phyloP scores from a whole-genome alignment of 768 basidiomycete genomes.

The Pleurotus eryngii region DNA sequence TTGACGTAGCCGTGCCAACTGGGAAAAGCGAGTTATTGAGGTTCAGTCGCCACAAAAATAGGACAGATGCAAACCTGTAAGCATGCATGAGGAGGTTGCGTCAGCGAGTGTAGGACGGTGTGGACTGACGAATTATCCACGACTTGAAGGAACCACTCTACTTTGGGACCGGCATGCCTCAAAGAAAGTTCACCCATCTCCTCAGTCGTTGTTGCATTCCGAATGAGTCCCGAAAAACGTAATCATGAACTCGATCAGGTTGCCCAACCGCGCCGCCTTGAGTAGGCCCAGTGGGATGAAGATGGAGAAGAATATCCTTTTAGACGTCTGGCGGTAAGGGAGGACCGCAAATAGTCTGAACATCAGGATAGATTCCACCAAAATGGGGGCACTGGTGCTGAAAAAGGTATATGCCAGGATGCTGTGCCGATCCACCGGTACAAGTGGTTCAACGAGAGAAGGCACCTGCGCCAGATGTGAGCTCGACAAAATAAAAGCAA shows the following conservation, averaged over 20 bases:
- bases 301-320: constrained; percentile 9
- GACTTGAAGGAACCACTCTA: constrained; percentile 19
- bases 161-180: constrained; percentile 9
- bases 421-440: not conserved
- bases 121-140: constrained; percentile 15
- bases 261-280: constrained; percentile 16
- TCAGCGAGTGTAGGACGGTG: not conserved
- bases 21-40: not conserved
- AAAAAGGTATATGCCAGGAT: constrained; percentile 9
- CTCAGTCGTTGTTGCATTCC: not conserved
- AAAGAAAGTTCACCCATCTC: not conserved
- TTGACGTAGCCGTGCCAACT: not conserved
- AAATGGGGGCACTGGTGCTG: constrained; percentile 10
- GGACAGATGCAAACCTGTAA: constrained; percentile 13
- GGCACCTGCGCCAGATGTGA: not conserved
- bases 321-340: constrained; percentile 12
- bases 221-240: constrained; percentile 2
- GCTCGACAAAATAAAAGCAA: not conserved
- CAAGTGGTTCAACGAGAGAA: constrained; percentile 1
- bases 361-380: constrained; percentile 23
- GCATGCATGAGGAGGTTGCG: not conserved
- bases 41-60: constrained; percentile 16
- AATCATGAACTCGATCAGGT: constrained; percentile 12
- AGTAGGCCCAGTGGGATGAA: constrained; percentile 14
- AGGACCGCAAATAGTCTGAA: constrained; percentile 19